Base-by-base conservation (phyloP, 1,139 yeast species). In the Candida mesenterica region DNA sequence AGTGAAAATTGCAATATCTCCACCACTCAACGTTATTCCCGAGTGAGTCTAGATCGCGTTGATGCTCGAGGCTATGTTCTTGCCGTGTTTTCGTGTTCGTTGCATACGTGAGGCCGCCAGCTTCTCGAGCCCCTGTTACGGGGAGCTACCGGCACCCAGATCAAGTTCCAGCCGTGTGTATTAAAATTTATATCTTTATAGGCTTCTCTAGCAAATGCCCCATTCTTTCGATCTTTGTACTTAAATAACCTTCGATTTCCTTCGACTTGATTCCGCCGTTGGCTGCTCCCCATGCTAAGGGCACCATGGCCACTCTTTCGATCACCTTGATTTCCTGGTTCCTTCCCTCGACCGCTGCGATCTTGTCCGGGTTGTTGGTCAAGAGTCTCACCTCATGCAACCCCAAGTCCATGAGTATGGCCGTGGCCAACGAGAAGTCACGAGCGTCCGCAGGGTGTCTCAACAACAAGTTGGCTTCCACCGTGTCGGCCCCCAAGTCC, bases 391-490 rank as follows among this genome's bases (percentile, higher is more conserved):
- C 82, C 39, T 83, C 75, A 14, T 64, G 59, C 42, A 87, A 73
- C 9, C 92, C 95, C 48, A 94, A 69, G 61, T 94, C 98, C 34
- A 82, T 57, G 39, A 94, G 66, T 30, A 94, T 94, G 4, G 97
- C 94, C 4, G 97, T 92, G 4, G 98, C 98, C 43, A 94, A 68
- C 1, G 94, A 82, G 55, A 92, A 94, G 36, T 90, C 83, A 49
- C 99, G 77, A 12, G 88, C 96, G 60, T 94, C 98, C 0, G 97
- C 97, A 3, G 98, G 98, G 56, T 94, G 98, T 50, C 96, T 78
- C 47, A 94, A 73, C 65, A 94, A 61, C 44, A 94, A 67, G 61
- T 94, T 94, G 10, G 98, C 98, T 59, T 90, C 95, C 8, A 94
- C 97, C 0, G 98, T 94, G 60, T 94, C 98, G 5, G 97, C 97